These are phyloP conservation scores for Talaromyces sp. DNA, from an alignment of 2,329 filamentous ascomycete species.

Conservation along the genomic window DNA sequence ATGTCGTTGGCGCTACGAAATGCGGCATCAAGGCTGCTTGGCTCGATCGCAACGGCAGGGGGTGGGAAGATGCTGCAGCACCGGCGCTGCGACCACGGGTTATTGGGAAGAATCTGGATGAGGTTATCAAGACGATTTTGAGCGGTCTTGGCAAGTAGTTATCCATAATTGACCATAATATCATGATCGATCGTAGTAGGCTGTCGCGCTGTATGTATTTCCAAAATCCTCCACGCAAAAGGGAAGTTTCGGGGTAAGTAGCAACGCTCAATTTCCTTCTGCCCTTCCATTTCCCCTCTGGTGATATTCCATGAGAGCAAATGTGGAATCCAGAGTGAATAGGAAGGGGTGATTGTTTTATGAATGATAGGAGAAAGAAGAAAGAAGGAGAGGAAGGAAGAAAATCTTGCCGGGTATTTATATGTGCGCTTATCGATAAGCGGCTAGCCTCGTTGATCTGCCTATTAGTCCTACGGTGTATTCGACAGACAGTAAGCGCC, in stretches of 20 bases:
- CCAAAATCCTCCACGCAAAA: constrained; percentile 44
- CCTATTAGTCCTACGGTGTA: too few relatives aligned
- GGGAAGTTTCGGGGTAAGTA: constrained; percentile 47
- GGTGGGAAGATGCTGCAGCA: constrained; percentile 64
- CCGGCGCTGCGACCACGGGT: constrained; percentile 51
- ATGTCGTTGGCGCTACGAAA: constrained; percentile 62
- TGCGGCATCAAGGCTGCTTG: constrained; percentile 63
- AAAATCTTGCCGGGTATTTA: constrained; percentile 28
- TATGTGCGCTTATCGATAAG: constrained; percentile 36
- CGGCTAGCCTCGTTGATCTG: constrained; percentile 1
- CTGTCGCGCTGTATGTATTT: constrained; percentile 44
- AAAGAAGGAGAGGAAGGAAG: constrained; percentile 19
- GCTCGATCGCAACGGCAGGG: constrained; percentile 61
- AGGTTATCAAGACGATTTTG: constrained; percentile 41
- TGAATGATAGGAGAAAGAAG: constrained; percentile 34
- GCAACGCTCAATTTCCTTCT: constrained; percentile 35
- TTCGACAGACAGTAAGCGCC: too few relatives aligned
- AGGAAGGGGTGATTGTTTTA: constrained; percentile 44
- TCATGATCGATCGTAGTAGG: constrained; percentile 22
- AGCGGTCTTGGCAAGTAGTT: neutral
- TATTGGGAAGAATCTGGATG: constrained; percentile 55
- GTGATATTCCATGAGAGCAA: constrained; percentile 36
- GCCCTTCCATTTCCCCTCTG: constrained; percentile 49
- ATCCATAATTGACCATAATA: neutral
- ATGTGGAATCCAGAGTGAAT: constrained; percentile 46